Base-by-base conservation (phyloP, 2,329 filamentous ascomycete genomes). In the Cladorrhinum sp. region DNA sequence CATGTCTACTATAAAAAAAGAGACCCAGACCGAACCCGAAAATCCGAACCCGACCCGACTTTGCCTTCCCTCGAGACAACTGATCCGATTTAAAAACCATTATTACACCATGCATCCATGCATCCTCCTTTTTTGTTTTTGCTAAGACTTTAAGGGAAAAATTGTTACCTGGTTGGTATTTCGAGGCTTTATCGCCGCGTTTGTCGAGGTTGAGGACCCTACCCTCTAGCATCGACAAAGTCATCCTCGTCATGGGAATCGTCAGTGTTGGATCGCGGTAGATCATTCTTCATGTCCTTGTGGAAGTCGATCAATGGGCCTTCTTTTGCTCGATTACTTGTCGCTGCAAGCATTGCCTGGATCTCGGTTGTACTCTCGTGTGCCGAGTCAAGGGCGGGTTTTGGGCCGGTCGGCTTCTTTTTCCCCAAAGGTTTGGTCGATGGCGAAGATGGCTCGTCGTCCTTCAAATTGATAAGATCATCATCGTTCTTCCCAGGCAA, bases 391-490 rank as follows among this genome's bases (percentile, higher is more conserved):
- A 65, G 64, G 6, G 61, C 55, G 1, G 65, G 64, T 28, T 30
- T 33, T 54, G 36, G 57, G 63, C 30, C 48, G 28, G 20, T 62
- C 36, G 28, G 60, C 24, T 56, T 60, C n/a, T n/a, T 21, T 60
- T 33, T 36, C 20, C 12, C 14, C 12, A 16, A 14, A 16, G 20
- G 2, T 23, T 16, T 36, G 33, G 6, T 24, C 3, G 53, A 16
- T 55, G 16, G 2, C 18, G 42, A 24, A 9, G 62, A 42, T 7
- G 62, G 42, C 2, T 58, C 28, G 58, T 77, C 73, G 59, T 82
- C 78, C 7, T 80, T 82, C 67, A 87, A 82, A 66, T 89, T 81
- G 63, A 88, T 86, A 53, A 88, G 75, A 64, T 84, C 76, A 28
- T 28, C 42, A 30, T 72, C 73, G 21, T 69, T 67, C 9, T 65